Evolutionary conservation across 352 stramenopile genomes (phyloP).

Genomic region (Phytophthora niederhauseri): DNA sequence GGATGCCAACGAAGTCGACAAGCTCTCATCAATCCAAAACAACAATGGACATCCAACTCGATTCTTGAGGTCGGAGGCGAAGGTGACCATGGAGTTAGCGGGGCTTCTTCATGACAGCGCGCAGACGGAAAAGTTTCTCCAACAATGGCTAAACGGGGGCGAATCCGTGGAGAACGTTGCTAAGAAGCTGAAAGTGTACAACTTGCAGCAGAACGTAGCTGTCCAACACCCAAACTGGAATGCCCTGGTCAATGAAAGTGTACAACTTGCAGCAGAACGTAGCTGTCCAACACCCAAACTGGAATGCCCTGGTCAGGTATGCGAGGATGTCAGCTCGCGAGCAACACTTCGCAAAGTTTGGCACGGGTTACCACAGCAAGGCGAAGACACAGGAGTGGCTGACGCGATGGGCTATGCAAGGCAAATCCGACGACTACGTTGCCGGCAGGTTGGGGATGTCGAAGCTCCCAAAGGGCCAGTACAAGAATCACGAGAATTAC

Average conservation of each 20-base stretch:
- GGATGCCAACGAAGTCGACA: no score
- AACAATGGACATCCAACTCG: no score
- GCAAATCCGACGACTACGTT: no score
- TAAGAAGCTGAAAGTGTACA: background rate
- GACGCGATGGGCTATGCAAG: no score
- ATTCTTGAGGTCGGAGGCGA: no score
- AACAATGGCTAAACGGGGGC: background rate
- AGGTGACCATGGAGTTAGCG: background rate
- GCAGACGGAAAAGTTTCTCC: background rate
- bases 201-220: background rate
- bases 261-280: background rate
- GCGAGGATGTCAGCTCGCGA: background rate
- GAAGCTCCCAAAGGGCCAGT: no score
- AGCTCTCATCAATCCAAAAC: no score
- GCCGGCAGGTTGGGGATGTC: no score
- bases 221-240: background rate
- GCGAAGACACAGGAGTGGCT: no score
- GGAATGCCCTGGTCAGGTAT: background rate
- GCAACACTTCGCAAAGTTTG: no score
- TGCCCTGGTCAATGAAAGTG: conserved; percentile 1
- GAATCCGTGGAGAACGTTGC: background rate
- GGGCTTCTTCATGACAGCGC: background rate
- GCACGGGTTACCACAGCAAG: no score
- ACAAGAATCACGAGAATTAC: no score
- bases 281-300: background rate